Evolutionary conservation across 2,329 filamentous ascomycete species (phyloP).

Genomic region (Scolecobasidium constrictum): DNA sequence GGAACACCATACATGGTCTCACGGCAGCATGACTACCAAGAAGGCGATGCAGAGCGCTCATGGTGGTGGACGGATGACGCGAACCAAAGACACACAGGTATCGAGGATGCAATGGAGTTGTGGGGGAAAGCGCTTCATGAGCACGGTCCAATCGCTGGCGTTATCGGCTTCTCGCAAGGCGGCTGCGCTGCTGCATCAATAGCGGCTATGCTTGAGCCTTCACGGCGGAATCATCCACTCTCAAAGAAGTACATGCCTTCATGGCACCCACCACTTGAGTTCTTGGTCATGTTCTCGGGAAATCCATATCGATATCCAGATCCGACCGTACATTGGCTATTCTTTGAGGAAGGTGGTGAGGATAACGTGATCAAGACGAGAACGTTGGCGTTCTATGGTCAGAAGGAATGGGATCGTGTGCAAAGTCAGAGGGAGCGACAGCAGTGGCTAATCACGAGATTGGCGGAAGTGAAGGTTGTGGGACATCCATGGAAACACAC

Average conservation of each 20-base stretch:
- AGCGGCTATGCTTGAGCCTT: conserved; percentile 8
- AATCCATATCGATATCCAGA: conserved; percentile 7
- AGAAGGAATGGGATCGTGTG: conserved; percentile 1
- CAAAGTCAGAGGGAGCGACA: neutral
- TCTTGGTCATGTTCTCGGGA: conserved; percentile 6
- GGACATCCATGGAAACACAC: conserved; percentile 6
- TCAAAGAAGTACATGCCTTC: conserved; percentile 3
- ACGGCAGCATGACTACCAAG: conserved; percentile 3
- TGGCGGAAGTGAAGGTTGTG: neutral
- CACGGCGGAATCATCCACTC: conserved; percentile 3
- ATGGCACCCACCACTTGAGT: conserved; percentile 6
- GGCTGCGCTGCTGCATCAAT: conserved; percentile 5
- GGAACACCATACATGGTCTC: conserved; percentile 3
- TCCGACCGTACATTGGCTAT: conserved; percentile 2
- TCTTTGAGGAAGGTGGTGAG: neutral
- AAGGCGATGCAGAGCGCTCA: conserved; percentile 6
- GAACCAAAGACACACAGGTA: neutral
- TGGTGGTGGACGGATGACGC: conserved; percentile 9
- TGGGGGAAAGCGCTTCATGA: conserved; percentile 5
- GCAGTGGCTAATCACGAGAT: neutral
- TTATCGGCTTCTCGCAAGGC: conserved; percentile 6
- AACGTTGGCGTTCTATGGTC: conserved; percentile 6
- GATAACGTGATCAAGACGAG: conserved; percentile 4
- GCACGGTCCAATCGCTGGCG: conserved; percentile 4
- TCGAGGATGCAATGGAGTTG: conserved; percentile 5